phyloP scores from a whole-genome alignment of 2,329 filamentous ascomycete species.

The Sporothrix sp. region DNA sequence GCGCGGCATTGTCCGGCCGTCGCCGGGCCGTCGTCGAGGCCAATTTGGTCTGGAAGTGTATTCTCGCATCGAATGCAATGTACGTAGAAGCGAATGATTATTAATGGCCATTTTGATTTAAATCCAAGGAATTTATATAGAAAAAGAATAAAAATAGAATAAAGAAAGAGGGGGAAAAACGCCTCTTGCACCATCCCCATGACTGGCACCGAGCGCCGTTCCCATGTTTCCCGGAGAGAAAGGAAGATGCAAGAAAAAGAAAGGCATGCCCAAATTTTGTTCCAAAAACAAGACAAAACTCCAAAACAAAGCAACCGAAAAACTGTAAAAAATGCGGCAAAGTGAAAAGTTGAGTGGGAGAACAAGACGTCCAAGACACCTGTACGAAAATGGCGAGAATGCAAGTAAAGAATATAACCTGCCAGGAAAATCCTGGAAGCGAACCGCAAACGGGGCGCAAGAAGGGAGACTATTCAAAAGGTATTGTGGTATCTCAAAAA shows the following conservation, averaged over 20 bases:
- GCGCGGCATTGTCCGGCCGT: too few species aligned
- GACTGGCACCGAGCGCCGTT: neutral
- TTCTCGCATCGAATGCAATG: too few species aligned
- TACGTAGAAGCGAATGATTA: too few species aligned
- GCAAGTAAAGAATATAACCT: neutral
- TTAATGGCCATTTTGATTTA: neutral
- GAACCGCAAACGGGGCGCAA: neutral
- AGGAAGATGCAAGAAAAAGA: neutral
- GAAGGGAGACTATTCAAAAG: neutral
- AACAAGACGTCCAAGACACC: too few species aligned
- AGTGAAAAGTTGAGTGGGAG: neutral
- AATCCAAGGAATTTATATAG: neutral
- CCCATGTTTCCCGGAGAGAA: neutral
- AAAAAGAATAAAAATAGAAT: neutral
- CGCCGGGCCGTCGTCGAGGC: too few species aligned
- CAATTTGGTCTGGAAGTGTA: too few species aligned
- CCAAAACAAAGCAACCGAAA: neutral
- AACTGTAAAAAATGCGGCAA: too few species aligned
- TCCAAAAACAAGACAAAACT: too few species aligned
- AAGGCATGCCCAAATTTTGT: neutral
- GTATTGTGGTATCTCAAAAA: conserved; percentile 7
- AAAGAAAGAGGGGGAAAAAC: neutral
- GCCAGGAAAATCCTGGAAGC: neutral
- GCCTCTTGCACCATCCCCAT: conserved; percentile 3
- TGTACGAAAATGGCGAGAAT: too few species aligned